phyloP scores from a whole-genome alignment of 169 alveolate species.

The Cryptosporidium meleagridis region DNA sequence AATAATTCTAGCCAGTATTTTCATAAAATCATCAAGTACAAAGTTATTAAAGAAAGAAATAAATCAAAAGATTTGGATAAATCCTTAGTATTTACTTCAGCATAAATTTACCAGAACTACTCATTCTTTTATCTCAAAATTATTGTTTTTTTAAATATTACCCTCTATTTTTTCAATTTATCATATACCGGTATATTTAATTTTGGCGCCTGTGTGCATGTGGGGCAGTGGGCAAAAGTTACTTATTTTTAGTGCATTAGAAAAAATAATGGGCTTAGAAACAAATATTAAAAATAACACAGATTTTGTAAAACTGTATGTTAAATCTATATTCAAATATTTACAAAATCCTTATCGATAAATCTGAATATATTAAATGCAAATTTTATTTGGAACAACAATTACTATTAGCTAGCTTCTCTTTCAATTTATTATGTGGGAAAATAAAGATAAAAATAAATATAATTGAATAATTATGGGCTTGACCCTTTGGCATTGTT shows the following conservation, averaged over 20 bases:
- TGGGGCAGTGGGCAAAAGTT: background rate
- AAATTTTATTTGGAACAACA: too few species aligned
- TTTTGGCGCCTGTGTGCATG: conserved; percentile 18
- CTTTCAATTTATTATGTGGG: background rate
- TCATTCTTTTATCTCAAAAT: background rate
- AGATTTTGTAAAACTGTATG: too few species aligned
- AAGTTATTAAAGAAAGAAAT: too few species aligned
- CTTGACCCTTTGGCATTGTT: background rate
- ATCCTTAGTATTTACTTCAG: too few species aligned
- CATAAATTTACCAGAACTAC: background rate
- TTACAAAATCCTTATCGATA: too few species aligned
- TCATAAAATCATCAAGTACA: background rate
- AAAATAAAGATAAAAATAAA: background rate
- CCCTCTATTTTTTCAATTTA: background rate
- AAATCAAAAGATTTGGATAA: too few species aligned
- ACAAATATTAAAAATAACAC: too few species aligned
- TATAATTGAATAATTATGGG: background rate
- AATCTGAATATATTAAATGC: too few species aligned
- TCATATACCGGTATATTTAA: background rate
- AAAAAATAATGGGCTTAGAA: background rate
- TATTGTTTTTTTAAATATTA: background rate
- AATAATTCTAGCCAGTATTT: background rate
- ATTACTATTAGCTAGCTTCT: too few species aligned
- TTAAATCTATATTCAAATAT: too few species aligned
- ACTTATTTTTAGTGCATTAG: background rate